Percentiles rank a stretch among this genome's conserved stretches.
These are phyloP conservation scores for Whalleya microplaca DNA, from an alignment of 2,329 filamentous ascomycete species.

Conservation along the genomic window DNA sequence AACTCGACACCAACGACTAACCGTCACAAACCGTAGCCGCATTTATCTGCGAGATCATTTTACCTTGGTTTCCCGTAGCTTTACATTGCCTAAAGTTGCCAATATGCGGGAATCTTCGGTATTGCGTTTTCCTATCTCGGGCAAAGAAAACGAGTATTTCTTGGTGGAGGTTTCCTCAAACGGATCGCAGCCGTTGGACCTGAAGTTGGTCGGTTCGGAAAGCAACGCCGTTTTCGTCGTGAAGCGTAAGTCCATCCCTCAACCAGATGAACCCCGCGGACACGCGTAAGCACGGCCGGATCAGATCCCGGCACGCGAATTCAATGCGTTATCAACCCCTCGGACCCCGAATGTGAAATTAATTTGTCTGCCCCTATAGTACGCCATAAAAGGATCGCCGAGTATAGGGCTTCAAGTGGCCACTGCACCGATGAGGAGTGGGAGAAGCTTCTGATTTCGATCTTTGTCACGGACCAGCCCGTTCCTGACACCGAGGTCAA, in stretches of 20 bases:
- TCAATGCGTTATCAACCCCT: slow-evolving; percentile 27
- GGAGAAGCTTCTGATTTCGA: slow-evolving; percentile 61
- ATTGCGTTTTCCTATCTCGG: slow-evolving; percentile 62
- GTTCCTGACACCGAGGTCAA: slow-evolving; percentile 61
- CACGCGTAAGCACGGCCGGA: slow-evolving; percentile 13
- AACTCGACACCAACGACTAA: background rate
- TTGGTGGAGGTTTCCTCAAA: slow-evolving; percentile 62
- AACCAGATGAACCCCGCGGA: slow-evolving; percentile 3
- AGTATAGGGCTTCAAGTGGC: slow-evolving; percentile 57
- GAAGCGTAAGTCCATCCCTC: slow-evolving; percentile 53
- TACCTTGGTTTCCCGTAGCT: background rate
- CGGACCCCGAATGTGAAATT: slow-evolving; percentile 16
- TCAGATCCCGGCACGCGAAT: slow-evolving; percentile 23
- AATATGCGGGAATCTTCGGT: slow-evolving; percentile 42
- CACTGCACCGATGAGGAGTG: slow-evolving; percentile 67
- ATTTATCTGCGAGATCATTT: background rate
- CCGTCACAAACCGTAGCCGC: background rate
- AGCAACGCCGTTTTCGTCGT: slow-evolving; percentile 62
- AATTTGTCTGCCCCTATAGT: slow-evolving; percentile 45
- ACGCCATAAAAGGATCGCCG: slow-evolving; percentile 57
- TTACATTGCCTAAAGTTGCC: background rate
- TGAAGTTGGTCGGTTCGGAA: slow-evolving; percentile 71
- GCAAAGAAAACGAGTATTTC: slow-evolving; percentile 56
- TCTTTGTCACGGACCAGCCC: slow-evolving; percentile 56
- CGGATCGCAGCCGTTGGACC: slow-evolving; percentile 59